Percentiles rank a stretch among this genome's conserved stretches.
These are phyloP conservation scores for Oryza meridionalis DNA, from an alignment of 176 grass and related monocot genomes.

Conservation along the genomic window DNA sequence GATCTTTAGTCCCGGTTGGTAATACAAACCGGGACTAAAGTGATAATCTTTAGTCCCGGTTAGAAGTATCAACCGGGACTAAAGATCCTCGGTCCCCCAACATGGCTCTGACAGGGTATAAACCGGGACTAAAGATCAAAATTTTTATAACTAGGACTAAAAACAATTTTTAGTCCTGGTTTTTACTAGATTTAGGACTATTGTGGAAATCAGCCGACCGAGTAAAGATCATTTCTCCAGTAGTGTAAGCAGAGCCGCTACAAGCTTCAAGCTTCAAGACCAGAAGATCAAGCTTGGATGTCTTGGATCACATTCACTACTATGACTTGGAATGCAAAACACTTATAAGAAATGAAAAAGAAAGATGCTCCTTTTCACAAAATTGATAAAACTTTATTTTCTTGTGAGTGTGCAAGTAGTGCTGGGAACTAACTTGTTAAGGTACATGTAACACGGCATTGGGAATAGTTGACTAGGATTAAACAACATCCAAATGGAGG, in stretches of 20 bases:
- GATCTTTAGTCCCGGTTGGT: no score
- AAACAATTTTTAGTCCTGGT: no score
- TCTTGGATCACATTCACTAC: not conserved
- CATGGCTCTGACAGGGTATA: no score
- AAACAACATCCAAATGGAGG: not conserved
- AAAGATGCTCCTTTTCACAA: not conserved
- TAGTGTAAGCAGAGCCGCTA: not conserved
- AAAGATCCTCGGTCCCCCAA: no score
- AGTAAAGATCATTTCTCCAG: no score
- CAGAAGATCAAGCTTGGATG: not conserved
- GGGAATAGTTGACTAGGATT: slow-evolving; percentile 32
- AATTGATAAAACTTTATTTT: not conserved
- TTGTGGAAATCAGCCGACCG: no score
- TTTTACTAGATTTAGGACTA: no score
- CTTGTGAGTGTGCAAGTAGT: not conserved
- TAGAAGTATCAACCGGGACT: no score
- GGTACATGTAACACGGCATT: slow-evolving; percentile 27
- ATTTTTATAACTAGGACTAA: no score
- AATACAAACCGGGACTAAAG: no score
- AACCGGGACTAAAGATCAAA: no score
- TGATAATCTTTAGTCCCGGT: no score
- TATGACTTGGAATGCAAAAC: not conserved
- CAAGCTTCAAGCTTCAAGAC: not conserved
- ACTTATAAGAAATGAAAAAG: not conserved
- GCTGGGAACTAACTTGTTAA: not conserved